Percentiles rank a stretch among this genome's conserved stretches.
Conservation (phyloP, 148 eudicot species). For the Rhododendron mucronatum region DNA sequence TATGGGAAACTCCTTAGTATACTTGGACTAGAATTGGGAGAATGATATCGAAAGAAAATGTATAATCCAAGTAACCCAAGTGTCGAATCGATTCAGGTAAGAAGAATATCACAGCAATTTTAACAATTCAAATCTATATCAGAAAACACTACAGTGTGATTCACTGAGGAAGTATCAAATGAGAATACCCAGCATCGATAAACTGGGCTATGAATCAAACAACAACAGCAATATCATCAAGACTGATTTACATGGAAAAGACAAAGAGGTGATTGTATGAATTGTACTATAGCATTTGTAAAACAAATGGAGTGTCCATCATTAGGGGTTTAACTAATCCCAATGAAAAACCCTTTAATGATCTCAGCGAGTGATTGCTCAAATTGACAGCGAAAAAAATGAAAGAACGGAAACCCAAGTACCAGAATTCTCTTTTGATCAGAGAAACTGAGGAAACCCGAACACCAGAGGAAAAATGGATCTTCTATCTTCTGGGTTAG, state of each 20-base stretch:
- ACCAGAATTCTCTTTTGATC: slow-evolving; percentile 1
- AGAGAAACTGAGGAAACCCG: background rate
- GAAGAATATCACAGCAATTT: background rate
- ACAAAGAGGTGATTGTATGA: background rate
- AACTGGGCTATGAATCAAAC: background rate
- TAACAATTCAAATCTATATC: background rate
- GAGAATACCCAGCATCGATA: background rate
- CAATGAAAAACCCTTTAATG: background rate
- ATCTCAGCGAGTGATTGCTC: background rate
- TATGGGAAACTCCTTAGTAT: background rate
- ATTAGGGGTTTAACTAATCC: background rate
- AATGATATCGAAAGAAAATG: background rate
- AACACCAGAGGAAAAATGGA: background rate
- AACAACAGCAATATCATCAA: background rate
- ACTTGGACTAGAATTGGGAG: background rate
- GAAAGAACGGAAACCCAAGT: background rate
- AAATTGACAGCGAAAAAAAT: background rate
- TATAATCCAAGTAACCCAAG: background rate
- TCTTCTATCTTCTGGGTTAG: background rate
- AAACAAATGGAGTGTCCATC: background rate
- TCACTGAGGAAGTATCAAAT: background rate
- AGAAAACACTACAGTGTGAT: background rate
- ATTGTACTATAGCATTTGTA: background rate
- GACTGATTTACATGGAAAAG: background rate
- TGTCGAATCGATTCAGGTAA: background rate